phyloP scores from a whole-genome alignment of 2,329 filamentous ascomycete species.

The Ceratocystis huliohia region DNA sequence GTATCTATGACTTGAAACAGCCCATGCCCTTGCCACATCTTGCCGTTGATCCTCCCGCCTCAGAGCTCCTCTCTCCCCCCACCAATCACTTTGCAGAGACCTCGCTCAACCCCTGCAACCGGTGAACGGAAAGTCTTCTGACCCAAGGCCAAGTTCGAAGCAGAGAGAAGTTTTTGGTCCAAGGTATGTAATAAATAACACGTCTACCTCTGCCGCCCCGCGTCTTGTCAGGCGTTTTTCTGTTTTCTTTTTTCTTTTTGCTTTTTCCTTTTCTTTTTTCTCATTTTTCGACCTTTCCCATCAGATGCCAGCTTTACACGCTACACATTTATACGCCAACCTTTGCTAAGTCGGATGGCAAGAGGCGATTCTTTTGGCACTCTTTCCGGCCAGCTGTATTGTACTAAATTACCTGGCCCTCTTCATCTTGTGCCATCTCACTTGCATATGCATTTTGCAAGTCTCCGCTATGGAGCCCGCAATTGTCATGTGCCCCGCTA shows the following conservation, averaged over 20 bases:
- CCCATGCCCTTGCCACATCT: conserved; percentile 4
- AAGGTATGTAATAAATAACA: not conserved
- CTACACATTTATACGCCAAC: not conserved
- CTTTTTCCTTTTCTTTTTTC: not conserved
- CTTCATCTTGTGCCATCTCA: not conserved
- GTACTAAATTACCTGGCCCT: not conserved
- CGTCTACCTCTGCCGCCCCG: not conserved
- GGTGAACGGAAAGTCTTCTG: conserved; percentile 3
- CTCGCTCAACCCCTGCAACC: not conserved
- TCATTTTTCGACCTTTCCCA: not conserved
- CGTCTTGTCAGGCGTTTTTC: not conserved
- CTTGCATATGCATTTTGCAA: not conserved
- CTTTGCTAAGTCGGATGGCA: not conserved
- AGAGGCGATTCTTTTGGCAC: not conserved
- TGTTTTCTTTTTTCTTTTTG: not conserved
- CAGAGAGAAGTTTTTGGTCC: not conserved
- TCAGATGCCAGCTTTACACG: not conserved
- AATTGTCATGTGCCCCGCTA: not conserved
- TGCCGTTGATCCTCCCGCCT: conserved; percentile 7
- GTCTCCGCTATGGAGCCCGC: not conserved
- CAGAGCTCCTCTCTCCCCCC: not conserved
- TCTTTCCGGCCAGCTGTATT: not conserved
- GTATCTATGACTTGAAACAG: not conserved
- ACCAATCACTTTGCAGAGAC: not conserved
- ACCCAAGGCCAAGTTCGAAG: conserved; percentile 7